Evolutionary conservation across 225 moss, liverwort and hornwort species (phyloP).

Genomic region (Bryoerythrophyllum caledonicum): DNA sequence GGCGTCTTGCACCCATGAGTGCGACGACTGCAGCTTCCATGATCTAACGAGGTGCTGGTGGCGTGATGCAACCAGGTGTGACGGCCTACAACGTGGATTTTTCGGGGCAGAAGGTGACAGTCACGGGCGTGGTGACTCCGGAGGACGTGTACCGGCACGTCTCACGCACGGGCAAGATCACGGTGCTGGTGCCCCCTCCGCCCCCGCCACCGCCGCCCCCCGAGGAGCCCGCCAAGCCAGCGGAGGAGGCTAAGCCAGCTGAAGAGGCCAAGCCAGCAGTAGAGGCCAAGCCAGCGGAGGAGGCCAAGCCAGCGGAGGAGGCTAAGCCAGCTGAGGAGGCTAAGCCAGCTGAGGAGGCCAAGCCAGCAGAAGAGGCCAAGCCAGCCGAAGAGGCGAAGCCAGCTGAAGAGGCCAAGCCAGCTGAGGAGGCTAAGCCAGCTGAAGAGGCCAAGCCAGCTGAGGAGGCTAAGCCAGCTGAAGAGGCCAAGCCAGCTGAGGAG

Average conservation of each 20-base stretch:
- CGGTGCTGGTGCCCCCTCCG: conserved; percentile 44
- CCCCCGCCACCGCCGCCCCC: conserved; percentile 29
- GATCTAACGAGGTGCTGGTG: background rate
- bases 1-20: background rate
- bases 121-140: conserved; percentile 42
- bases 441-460: too few species aligned
- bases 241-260: conserved; percentile 17
- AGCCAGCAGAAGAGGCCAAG: background rate
- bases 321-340: conserved; percentile 19
- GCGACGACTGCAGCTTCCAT: too few species aligned
- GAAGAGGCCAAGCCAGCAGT: conserved; percentile 24
- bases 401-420: conserved; percentile 12
- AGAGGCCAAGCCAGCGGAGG: conserved; percentile 24
- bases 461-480: background rate
- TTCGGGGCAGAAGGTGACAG: conserved; percentile 48
- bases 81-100: conserved; percentile 47
- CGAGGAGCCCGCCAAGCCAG: conserved; percentile 33
- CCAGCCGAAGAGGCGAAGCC: conserved; percentile 3
- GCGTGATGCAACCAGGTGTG: conserved; percentile 28
- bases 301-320: conserved; percentile 28
- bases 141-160: conserved; percentile 55
- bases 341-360: background rate
- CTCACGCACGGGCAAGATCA: conserved; percentile 53
- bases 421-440: too few species aligned
- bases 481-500: conserved; percentile 18